Evolutionary conservation across 192 early-diverging fungal species (phyloP), one percentile per base, ranked within the genome.

Genomic region (Rhizophagus clarus): DNA sequence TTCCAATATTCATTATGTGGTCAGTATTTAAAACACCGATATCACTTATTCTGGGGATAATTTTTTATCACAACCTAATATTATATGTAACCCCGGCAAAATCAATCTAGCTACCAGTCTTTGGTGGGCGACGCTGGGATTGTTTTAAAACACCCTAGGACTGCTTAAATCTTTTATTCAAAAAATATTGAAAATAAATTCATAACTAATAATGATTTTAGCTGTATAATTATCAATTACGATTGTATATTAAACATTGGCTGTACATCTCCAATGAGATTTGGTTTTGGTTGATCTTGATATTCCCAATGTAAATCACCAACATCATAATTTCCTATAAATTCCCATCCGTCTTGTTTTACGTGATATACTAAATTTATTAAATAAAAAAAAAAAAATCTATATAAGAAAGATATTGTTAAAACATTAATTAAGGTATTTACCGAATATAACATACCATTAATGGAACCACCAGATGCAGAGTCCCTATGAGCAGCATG

Each of bases 401-500:
- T 40, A 60, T 77, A 5, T 60, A 72, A 32, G 8, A 75, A 72
- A 32, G 8, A 75, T 61, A 63, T 28, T 26, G 42, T 24, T 34
- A 32, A 40, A 66, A 68, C 4, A 31, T 15, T 11, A 60, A 60
- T 22, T 24, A 24, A 22, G 10, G 0, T 1, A 24, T 32, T 7
- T 14, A 56, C n/a, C n/a, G n/a, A 74, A 22, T 4, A 34, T 26
- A 24, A 82, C 88, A 83, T 84, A 91, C 89, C 79, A 72, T 93
- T 94, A 42, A 97, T 90, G 15, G 89, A 87, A 76, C 95, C 95
- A 84, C 98, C 98, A 81, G 94, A 96, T 84, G 88, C 95, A 64
- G 95, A 94, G 88, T 98, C 97, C 79, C 98, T 90, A 87, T 94
- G 92, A 40, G 97, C 95, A 47, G 98, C 98, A 80, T 99, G 96